phyloP scores from a whole-genome alignment of 2,329 filamentous ascomycete genomes.

The Aspergillus sp. region DNA sequence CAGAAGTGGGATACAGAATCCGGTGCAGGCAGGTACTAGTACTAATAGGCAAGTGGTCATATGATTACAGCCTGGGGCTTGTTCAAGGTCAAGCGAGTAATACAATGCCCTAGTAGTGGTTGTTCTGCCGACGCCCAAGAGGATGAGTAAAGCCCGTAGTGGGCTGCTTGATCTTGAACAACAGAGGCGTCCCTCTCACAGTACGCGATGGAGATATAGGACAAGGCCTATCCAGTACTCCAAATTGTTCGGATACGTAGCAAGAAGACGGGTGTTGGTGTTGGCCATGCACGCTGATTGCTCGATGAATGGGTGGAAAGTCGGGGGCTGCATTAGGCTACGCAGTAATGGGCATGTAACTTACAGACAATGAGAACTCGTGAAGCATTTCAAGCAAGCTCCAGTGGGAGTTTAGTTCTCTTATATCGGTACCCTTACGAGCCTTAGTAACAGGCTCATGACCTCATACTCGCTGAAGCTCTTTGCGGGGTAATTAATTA shows the following conservation, averaged over 20 bases:
- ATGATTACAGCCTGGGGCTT: background rate
- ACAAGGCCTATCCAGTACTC: background rate
- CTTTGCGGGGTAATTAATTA: slow-evolving; percentile 5
- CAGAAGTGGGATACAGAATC: background rate
- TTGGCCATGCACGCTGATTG: background rate
- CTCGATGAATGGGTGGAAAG: background rate
- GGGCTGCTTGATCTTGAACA: too few relatives aligned
- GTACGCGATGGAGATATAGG: too few relatives aligned
- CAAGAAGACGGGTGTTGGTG: background rate
- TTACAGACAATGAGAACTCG: background rate
- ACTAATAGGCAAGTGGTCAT: background rate
- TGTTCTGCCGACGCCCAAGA: too few relatives aligned
- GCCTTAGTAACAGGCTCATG: slow-evolving; percentile 4
- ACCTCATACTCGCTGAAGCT: slow-evolving; percentile 2
- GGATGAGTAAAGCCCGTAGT: too few relatives aligned
- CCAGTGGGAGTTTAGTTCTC: background rate
- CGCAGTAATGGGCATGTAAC: background rate
- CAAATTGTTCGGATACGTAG: background rate
- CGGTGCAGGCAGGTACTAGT: background rate
- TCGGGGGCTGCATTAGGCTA: background rate
- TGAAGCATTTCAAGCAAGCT: background rate
- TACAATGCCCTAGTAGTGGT: too few relatives aligned
- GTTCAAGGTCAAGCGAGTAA: too few relatives aligned
- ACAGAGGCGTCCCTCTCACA: too few relatives aligned
- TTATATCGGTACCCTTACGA: background rate